Evolutionary conservation across 768 basidiomycete genomes (phyloP), one percentile per base, ranked within the genome.

Genomic region (Rubroboletus satanas): DNA sequence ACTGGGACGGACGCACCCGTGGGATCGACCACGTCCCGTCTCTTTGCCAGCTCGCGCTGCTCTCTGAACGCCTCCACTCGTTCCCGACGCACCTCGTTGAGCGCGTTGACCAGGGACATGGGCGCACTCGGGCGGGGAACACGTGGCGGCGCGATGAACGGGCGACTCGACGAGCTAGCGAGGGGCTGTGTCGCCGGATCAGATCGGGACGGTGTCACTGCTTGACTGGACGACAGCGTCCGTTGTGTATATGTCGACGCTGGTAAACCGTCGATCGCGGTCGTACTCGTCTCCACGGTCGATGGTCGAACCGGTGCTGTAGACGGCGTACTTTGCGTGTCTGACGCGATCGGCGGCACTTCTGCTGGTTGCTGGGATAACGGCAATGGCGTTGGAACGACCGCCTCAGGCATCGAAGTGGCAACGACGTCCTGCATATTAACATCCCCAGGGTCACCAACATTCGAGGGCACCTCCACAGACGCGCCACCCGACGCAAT

Each of bases 71-170:
- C 44, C 17, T 58, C 44, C 2, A 59, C 17, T 9, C 31, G 49
- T n/a, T 44, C 37, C 29, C 44, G 54, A 10, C 68, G 61, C n/a
- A 66, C 35, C 5, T 46, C 48, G 26, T 71, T 69, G 26, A 69
- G 55, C 18, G 26, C 49, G 1, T 71, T 67, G 5, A 54, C 54
- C 14, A 69, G 46, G 0, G 67, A 55, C 56, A 62, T 52, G 3
- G 60, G 57, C 31, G 57, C 29, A 11, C 32, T 32, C 11, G 57
- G 48, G 1, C 48, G 49, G 14, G 64, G 66, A 1, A 62, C 7
- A 31, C 64, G 67, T 5, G 69, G 66, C 12, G 67, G 67, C 11
- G 55, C 57, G 35, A 68, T 66, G 31, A 60, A 26, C 12, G 55
- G 62, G 1, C 41, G 63, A 11, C 52, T 50, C 8, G 60, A 32